These are phyloP conservation scores for Suhomyces yuchorum DNA, from an alignment of 1,139 yeast species.

Conservation along the genomic window DNA sequence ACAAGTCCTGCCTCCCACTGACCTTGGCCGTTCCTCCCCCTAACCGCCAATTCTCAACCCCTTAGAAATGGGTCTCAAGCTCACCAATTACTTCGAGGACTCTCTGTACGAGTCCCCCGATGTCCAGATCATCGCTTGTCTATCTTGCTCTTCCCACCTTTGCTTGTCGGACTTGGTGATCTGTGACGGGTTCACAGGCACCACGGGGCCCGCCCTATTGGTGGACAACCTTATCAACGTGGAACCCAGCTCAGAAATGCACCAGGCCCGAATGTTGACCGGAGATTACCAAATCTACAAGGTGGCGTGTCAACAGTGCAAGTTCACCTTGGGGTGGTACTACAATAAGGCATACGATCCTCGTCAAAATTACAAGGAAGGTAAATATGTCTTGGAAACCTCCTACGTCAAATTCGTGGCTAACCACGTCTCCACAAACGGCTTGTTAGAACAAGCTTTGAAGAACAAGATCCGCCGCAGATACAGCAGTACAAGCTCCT, in stretches of 20 bases:
- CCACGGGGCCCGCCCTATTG: constrained; percentile 54
- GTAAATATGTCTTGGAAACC: constrained; percentile 72
- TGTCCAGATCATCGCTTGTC: constrained; percentile 50
- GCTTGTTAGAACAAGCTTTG: constrained; percentile 32
- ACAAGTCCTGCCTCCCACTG: too few relatives aligned
- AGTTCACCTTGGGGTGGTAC: constrained; percentile 70
- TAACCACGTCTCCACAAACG: constrained; percentile 21
- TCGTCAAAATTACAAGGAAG: constrained; percentile 72
- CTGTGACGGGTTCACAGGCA: constrained; percentile 53
- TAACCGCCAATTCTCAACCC: not conserved
- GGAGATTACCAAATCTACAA: constrained; percentile 69
- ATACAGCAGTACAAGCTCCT: constrained; percentile 17
- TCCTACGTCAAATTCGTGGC: constrained; percentile 23
- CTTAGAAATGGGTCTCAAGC: constrained; percentile 38
- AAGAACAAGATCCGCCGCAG: constrained; percentile 31
- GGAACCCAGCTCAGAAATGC: constrained; percentile 31
- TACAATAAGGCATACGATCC: constrained; percentile 61
- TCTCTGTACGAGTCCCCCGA: constrained; percentile 36
- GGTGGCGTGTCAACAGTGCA: constrained; percentile 69
- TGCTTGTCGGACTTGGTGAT: constrained; percentile 49
- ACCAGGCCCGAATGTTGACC: constrained; percentile 60
- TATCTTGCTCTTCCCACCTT: constrained; percentile 54
- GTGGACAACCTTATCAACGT: constrained; percentile 53
- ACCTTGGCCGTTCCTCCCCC: too few relatives aligned
- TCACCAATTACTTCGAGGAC: constrained; percentile 42